Evolutionary conservation across 192 early-diverging fungal species (phyloP).

Genomic region (Backusella circina): DNA sequence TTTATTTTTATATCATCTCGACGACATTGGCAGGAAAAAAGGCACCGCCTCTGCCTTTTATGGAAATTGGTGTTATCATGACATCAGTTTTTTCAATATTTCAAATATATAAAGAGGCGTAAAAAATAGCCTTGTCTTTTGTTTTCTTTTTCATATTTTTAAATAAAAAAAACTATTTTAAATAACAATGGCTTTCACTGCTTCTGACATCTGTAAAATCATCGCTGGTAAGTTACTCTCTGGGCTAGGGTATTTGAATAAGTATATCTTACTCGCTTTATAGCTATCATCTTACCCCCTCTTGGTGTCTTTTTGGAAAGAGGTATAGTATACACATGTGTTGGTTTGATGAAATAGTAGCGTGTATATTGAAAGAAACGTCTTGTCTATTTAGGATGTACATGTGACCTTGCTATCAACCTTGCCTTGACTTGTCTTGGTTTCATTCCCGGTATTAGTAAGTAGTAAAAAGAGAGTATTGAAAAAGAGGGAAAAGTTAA

Average conservation of each 20-base stretch:
- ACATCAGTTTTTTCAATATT: neutral
- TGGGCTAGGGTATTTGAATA: neutral
- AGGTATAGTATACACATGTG: neutral
- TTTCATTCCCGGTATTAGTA: slow-evolving; percentile 57
- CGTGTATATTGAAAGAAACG: neutral
- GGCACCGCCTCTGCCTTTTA: neutral
- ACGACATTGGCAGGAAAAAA: neutral
- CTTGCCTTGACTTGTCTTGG: slow-evolving; percentile 63
- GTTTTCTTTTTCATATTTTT: slow-evolving; percentile 3
- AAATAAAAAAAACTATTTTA: neutral
- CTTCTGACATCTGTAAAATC: slow-evolving; percentile 32
- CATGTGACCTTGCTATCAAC: slow-evolving; percentile 58
- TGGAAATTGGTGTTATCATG: neutral
- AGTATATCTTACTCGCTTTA: neutral
- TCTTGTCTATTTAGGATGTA: slow-evolving; percentile 37
- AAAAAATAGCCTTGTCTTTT: neutral
- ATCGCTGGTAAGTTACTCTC: slow-evolving; percentile 18
- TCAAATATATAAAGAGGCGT: neutral
- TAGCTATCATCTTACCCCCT: slow-evolving; percentile 33
- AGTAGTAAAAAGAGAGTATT: neutral
- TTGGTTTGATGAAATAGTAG: no score
- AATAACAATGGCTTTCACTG: slow-evolving; percentile 29
- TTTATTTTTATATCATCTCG: slow-evolving; percentile 1
- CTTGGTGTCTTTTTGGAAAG: slow-evolving; percentile 34
- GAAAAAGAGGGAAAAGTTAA: no score